Base-by-base conservation (phyloP, 805 yeast genomes). In the Saccharomycopsis fodiens region DNA sequence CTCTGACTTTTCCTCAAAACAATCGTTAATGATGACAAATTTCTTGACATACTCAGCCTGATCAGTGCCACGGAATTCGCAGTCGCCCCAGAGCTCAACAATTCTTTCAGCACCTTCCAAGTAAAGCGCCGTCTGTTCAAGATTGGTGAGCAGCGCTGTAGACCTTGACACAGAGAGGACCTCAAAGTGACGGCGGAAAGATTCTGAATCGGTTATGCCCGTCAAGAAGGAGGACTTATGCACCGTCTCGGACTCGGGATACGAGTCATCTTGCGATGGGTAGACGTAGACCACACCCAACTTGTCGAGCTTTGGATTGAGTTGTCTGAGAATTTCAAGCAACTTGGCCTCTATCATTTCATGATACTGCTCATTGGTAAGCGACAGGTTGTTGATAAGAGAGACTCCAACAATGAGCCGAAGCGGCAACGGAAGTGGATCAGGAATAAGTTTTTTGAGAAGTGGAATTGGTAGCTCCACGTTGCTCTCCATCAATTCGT, bases 371-470 rank as follows among this genome's bases (percentile, higher is more conserved):
- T 46, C 55, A 42, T 66, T 57, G 3, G 62, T 34, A 27, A 63
- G 21, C 3, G 27, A 27, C 2, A 37, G 21, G 0, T 39, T 31
- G 48, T 70, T 70, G 39, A 64, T 59, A 29, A 74, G 49, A 12
- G 73, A 67, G 1, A 75, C 49, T 13, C 73, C 63, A 0, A 74
- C 52, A 8, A 74, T 64, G 23, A 76, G 51, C 46, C 72, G 66
- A 17, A 73, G 46, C 4, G 71, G 69, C 15, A 60, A 42, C 5
- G 52, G 48, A 46, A 69, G 69, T 2, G 76, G 74, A 6, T 55
- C 55, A 4, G 74, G 68, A 12, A 70, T 53, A 2, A 72, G 63
- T 39, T 67, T 54, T 20, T 60, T 61, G 32, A 72, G 48, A 42
- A 65, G 58, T 2, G 57, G 54, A 16, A 65, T 54, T 3, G 79